These are phyloP conservation scores for Populus pruinosa DNA, from an alignment of 345 rosid genomes.

Conservation along the genomic window DNA sequence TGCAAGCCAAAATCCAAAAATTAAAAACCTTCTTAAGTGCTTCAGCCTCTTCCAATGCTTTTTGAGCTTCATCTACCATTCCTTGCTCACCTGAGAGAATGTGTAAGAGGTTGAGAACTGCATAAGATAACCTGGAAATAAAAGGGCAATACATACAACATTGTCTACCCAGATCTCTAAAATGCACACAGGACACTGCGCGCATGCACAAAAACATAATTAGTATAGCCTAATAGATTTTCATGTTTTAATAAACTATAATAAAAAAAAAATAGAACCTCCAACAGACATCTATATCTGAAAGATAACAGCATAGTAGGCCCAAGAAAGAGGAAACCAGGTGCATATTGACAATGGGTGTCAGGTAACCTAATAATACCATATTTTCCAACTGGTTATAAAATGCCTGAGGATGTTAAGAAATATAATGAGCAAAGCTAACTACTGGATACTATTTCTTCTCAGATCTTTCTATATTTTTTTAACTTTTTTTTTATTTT, in stretches of 20 bases:
- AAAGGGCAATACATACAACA: neutral
- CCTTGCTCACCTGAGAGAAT: slow-evolving; percentile 81
- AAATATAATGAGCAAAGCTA: neutral
- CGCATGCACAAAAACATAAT: neutral
- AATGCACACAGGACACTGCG: neutral
- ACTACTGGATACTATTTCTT: neutral
- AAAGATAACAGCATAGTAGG: neutral
- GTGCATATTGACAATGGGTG: neutral
- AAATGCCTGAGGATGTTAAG: neutral
- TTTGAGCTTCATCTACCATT: slow-evolving; percentile 99
- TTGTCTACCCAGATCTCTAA: neutral
- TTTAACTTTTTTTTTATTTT: neutral
- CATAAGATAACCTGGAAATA: neutral
- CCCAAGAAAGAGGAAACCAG: neutral
- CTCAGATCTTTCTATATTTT: neutral
- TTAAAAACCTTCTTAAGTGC: slow-evolving; percentile 87
- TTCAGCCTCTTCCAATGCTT: slow-evolving; percentile 97
- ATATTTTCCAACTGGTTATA: neutral
- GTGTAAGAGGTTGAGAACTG: neutral
- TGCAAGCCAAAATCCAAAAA: neutral
- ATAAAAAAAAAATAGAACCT: no score
- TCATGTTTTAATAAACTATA: neutral
- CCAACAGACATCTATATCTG: no score
- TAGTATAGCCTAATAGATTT: neutral
- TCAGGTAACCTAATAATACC: neutral